Conservation (phyloP, 176 grass and related monocot genomes). For the Aegilops bicornis region DNA sequence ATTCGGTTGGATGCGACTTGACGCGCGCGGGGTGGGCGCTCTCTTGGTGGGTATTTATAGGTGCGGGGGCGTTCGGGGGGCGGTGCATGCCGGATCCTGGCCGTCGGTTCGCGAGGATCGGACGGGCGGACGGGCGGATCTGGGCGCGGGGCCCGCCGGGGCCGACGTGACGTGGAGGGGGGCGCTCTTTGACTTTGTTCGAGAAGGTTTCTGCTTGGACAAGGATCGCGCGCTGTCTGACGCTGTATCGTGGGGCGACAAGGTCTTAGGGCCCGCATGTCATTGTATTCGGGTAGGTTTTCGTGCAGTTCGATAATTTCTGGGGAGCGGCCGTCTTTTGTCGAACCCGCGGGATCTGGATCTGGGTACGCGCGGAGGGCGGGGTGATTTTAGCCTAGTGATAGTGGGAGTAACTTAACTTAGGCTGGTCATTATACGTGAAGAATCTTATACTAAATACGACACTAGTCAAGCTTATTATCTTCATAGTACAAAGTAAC, state of each 20-base stretch:
- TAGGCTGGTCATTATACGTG: too few species aligned
- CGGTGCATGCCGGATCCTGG: constrained; percentile 22
- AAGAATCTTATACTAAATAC: too few species aligned
- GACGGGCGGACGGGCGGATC: constrained; percentile 28
- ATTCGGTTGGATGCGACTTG: neutral
- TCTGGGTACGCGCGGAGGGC: constrained; percentile 24
- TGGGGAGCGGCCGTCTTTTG: constrained; percentile 42
- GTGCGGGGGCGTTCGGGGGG: neutral
- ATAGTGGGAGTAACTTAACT: too few species aligned
- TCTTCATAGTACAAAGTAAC: too few species aligned
- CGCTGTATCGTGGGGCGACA: rapidly evolving
- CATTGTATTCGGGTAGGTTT: rapidly evolving
- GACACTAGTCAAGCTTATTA: too few species aligned
- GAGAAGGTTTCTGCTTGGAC: neutral
- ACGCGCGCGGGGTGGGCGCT: neutral
- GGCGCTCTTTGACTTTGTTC: constrained; percentile 46
- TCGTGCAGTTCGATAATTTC: rapidly evolving
- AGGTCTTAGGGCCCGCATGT: rapidly evolving
- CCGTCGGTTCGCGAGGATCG: constrained; percentile 35
- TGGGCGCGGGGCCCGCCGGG: neutral
- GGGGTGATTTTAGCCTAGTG: constrained; percentile 12
- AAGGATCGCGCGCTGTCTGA: rapidly evolving
- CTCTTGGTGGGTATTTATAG: constrained; percentile 48
- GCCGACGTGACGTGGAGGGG: constrained; percentile 45
- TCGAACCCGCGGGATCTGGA: constrained; percentile 30